These are phyloP conservation scores for Scenedesmus sp. DNA, from an alignment of 163 green algal genomes.

Conservation along the genomic window DNA sequence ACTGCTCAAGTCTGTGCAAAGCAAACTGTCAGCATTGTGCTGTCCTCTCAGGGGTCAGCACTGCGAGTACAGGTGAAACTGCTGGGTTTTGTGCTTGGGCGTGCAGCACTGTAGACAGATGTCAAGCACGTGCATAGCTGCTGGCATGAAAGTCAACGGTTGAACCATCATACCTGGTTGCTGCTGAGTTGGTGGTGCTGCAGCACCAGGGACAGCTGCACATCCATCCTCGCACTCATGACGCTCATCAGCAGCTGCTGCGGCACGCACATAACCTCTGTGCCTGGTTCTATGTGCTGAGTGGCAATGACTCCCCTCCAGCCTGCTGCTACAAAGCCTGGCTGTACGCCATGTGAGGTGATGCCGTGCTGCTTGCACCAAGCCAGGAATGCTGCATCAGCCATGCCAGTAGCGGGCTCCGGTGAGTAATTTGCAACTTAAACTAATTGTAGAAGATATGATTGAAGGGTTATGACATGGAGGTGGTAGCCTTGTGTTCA, in stretches of 20 bases:
- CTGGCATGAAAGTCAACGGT: no score
- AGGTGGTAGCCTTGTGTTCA: no score
- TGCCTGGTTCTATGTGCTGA: conserved; percentile 45
- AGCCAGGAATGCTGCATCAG: conserved; percentile 22
- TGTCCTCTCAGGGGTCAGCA: no score
- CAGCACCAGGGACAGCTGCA: conserved; percentile 42
- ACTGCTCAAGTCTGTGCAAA: background rate
- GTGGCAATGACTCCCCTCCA: conserved; percentile 75
- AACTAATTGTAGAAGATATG: no score
- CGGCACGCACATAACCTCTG: conserved; percentile 47
- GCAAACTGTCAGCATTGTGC: background rate
- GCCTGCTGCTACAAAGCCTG: conserved; percentile 63
- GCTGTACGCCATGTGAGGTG: conserved; percentile 32
- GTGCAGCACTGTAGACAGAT: no score
- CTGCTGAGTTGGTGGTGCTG: conserved; percentile 30
- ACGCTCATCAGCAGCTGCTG: conserved; percentile 59
- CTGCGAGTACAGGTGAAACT: no score
- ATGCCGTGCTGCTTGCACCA: conserved; percentile 56
- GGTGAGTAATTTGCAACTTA: no score
- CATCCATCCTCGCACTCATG: conserved; percentile 49
- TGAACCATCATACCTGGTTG: conserved; percentile 35
- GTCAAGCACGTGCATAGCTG: no score
- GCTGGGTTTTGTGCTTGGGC: no score
- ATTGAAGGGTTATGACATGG: no score
- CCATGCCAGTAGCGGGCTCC: background rate